A percentile compares a stretch with the other conserved stretches of the same genome.
phyloP scores from a whole-genome alignment of 768 basidiomycete species.

The Pisolithus marmoratus region DNA sequence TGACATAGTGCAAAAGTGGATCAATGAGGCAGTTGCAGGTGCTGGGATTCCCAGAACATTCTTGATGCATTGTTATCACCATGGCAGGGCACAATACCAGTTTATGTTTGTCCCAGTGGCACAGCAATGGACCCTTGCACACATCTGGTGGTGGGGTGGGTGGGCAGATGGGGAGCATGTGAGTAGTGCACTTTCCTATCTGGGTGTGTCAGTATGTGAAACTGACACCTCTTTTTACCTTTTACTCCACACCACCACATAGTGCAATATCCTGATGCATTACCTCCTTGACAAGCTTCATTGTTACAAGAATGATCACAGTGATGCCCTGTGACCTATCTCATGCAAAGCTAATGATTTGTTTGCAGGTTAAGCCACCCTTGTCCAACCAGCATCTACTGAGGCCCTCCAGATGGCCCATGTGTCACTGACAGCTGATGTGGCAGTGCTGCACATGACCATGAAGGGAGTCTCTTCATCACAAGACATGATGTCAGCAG shows the following conservation, averaged over 20 bases:
- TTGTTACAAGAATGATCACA: constrained; percentile 20
- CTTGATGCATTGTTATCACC: constrained; percentile 24
- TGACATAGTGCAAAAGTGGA: constrained; percentile 17
- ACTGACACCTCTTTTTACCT: not conserved
- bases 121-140: constrained; percentile 30
- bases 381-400: not conserved
- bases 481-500: too few relatives aligned
- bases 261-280: constrained; percentile 1
- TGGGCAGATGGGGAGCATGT: constrained; percentile 37
- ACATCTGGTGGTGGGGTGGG: constrained; percentile 38
- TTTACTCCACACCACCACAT: not conserved
- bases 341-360: not conserved
- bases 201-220: not conserved
- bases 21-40: constrained; percentile 11
- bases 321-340: constrained; percentile 7
- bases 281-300: constrained; percentile 27
- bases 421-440: not conserved
- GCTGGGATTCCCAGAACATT: constrained; percentile 9
- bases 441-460: not conserved
- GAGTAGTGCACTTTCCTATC: constrained; percentile 2
- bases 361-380: not conserved
- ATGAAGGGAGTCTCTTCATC: too few relatives aligned
- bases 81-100: constrained; percentile 23
- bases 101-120: constrained; percentile 30
- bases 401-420: not conserved